Base-by-base conservation (phyloP, 768 basidiomycete genomes). In the Nidularia sp. region DNA sequence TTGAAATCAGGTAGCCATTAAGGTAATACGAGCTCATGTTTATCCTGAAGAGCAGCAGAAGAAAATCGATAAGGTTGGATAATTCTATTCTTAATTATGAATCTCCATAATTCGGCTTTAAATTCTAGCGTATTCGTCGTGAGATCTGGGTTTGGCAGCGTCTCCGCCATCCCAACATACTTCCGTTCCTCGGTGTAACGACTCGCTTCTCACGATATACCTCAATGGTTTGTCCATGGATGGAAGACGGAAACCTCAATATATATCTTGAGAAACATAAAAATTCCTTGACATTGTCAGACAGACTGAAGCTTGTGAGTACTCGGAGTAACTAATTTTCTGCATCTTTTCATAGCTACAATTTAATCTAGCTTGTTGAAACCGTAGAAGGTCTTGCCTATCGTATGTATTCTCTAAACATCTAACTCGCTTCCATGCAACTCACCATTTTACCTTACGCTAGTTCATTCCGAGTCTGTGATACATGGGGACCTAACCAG, bases 401-500 rank as follows among this genome's bases (percentile, higher is more conserved):
- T 25, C 25, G 25, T 25, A 25, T 3, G 25, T 25, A 25, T 25
- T 25, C 25, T 25, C 25, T 25, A 25, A 25, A 25, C 25, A 25
- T 25, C 3, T 25, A 25, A 25, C 25, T 25, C 25, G 3, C 25
- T 25, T 25, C 25, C 25, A 25, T 25, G 25, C 25, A 25, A 25
- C 25, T 25, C 25, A 25, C 25, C 3, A 25, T 25, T 25, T 25
- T 25, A 3, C 25, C 25, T 25, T 3, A 25, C 25, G 4, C 15
- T 34, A 60, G 56, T 60, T 5, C 58, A 60, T 33, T 62, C 60
- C 7, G 29, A 43, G 22, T 43, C 45, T 1, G 45, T 71, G 10
- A 53, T 69, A 5, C 70, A 67, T 42, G 69, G 69, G 4, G 67
- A 71, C 29, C 54, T 70, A 44, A 71, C 66, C 34, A 64, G 64